A percentile compares a stretch with the other conserved stretches of the same genome.
phyloP scores from a whole-genome alignment of 2,329 filamentous ascomycete species.

The Aureobasidium sp. region DNA sequence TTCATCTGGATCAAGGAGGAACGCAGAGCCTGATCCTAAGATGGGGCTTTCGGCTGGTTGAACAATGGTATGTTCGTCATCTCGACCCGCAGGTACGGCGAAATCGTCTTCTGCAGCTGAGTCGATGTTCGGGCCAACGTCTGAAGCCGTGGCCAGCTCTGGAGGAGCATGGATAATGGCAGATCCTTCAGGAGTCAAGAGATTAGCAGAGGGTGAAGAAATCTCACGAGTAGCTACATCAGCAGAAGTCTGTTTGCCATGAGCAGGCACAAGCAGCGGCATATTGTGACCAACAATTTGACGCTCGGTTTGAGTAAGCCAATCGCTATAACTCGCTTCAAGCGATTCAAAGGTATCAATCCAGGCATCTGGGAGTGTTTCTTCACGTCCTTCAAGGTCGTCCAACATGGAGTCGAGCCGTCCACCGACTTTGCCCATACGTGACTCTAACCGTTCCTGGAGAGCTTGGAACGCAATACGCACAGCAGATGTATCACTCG shows the following conservation, averaged over 20 bases:
- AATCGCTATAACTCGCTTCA: constrained; percentile 69
- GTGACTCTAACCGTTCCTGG: constrained; percentile 54
- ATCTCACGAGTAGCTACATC: not conserved
- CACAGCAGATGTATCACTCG: constrained; percentile 34
- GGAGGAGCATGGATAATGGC: not conserved
- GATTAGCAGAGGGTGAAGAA: not conserved
- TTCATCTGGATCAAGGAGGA: not conserved
- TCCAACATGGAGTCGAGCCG: constrained; percentile 81
- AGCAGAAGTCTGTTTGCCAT: not conserved
- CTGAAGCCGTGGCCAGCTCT: not conserved
- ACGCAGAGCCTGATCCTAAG: not conserved
- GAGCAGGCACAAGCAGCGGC: not conserved
- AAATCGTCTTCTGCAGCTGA: no score
- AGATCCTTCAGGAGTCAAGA: not conserved
- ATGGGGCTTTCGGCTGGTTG: constrained; percentile 6
- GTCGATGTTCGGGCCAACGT: not conserved
- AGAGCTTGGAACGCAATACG: constrained; percentile 35
- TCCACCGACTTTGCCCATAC: constrained; percentile 60
- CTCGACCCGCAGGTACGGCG: not conserved
- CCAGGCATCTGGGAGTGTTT: constrained; percentile 80
- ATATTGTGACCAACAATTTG: constrained; percentile 44
- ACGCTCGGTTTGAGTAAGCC: constrained; percentile 69
- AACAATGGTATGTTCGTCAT: not conserved
- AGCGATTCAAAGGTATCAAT: constrained; percentile 75
- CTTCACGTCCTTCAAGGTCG: constrained; percentile 69